Base-by-base conservation (phyloP, 148 eudicot genomes). In the Diospyros kaki region DNA sequence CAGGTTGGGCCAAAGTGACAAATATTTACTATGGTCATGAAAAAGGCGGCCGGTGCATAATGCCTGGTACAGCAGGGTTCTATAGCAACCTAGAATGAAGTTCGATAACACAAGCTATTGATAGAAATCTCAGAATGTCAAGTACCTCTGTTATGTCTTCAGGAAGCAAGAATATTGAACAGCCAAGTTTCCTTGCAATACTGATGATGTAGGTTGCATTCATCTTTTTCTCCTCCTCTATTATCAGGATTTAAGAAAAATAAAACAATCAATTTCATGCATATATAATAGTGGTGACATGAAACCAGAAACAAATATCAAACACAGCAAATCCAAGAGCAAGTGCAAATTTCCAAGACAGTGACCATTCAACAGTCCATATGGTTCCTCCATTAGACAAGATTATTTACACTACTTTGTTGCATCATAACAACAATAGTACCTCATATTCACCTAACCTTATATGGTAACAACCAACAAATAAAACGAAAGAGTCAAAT, bases 201-300 rank as follows among this genome's bases (percentile, higher is more conserved):
- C 99, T 96, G 86, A 96, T 96, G 74, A 93, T 89, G 80, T 96
- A 96, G 45, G 94, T 89, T 72, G 99, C 99, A 73, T 96, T 96
- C 99, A 96, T 96, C 87, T 84, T 91, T 88, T 93, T 96, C 90
- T 93, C 94, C 77, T 92, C 99, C 73, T 91, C 99, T 95, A 75
- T 46, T 64, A 46, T 17, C 65, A 63, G 13, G 62, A 44, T 9
- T n/a, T 53, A 2, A 62, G 9, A 56, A 59, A 14, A 46, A 4
- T 14, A 54, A 68, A 41, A 73, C 53, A 62, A n/a, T 51, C 54
- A 55, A 15, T 73, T n/a, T 51, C 44, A 13, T 44, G 45, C 50
- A n/a, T 48, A 11, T 11, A 63, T 38, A 6, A 28, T 28, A 28
- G 28, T 9, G 42, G 54, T 13, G 42, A 28, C 4, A 42, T 45